Conservation (phyloP, 306 rosid species). For the Pueraria montana region DNA sequence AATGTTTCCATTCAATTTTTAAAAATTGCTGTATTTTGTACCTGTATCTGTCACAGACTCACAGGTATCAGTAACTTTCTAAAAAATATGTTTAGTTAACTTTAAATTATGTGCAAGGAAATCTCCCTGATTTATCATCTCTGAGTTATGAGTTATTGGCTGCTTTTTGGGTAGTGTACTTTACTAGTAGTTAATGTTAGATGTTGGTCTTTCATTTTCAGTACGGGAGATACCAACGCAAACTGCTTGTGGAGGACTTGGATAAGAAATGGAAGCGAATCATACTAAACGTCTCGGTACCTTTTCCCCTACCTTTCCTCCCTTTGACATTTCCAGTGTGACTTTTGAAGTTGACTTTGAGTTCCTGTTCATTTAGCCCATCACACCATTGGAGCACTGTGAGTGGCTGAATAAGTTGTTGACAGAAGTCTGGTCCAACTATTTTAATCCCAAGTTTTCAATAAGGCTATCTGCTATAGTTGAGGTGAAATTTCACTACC, state of each 20-base stretch:
- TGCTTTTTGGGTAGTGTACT: slow-evolving; percentile 24
- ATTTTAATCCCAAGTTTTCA: slow-evolving; percentile 75
- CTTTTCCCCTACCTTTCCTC: slow-evolving; percentile 16
- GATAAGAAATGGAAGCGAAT: slow-evolving; percentile 88
- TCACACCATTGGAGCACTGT: slow-evolving; percentile 92
- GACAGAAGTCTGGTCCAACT: slow-evolving; percentile 83
- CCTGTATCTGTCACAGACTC: background rate
- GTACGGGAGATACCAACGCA: slow-evolving; percentile 88
- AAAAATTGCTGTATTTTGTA: background rate
- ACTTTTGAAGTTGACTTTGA: slow-evolving; percentile 44
- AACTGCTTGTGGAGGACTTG: slow-evolving; percentile 83
- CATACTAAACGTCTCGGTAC: slow-evolving; percentile 72
- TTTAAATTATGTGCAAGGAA: slow-evolving; percentile 10
- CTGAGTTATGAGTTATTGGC: slow-evolving; percentile 10
- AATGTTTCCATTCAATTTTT: background rate
- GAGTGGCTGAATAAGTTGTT: slow-evolving; percentile 92
- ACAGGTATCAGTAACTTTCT: background rate
- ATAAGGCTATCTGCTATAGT: slow-evolving; percentile 72
- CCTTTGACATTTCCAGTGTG: slow-evolving; percentile 1
- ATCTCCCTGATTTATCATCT: background rate
- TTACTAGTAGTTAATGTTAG: slow-evolving; percentile 42
- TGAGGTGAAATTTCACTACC: slow-evolving; percentile 70
- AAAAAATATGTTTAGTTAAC: background rate
- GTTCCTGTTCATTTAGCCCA: slow-evolving; percentile 62
- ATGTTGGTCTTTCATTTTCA: slow-evolving; percentile 56